Percentiles rank a stretch among this genome's conserved stretches.
phyloP scores from a whole-genome alignment of 805 yeast species.

The Metschnikowia lunata region DNA sequence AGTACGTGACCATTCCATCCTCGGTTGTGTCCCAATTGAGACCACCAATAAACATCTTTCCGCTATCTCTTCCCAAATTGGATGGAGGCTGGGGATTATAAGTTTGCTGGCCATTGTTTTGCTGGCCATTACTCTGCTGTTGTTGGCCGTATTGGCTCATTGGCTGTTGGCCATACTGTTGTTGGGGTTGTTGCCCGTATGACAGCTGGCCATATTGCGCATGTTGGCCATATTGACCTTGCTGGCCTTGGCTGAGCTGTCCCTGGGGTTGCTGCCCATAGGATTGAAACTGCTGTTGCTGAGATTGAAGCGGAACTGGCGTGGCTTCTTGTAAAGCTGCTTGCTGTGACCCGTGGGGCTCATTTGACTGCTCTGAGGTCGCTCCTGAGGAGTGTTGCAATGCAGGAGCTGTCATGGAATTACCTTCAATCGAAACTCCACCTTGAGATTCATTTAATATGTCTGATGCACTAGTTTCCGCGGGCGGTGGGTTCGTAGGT shows the following conservation, averaged over 20 bases:
- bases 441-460: no score
- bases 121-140: constrained; percentile 13
- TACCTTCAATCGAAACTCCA: no score
- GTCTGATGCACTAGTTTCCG: no score
- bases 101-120: constrained; percentile 11
- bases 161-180: constrained; percentile 1
- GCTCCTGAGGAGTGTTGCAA: no score
- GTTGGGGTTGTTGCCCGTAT: constrained; percentile 3
- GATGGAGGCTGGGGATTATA: constrained; percentile 20
- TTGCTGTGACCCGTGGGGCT: neutral
- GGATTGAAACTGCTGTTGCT: constrained; percentile 1
- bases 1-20: constrained; percentile 75
- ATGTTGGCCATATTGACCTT: constrained; percentile 3
- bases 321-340: neutral
- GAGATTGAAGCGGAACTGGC: neutral
- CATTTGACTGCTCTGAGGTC: neutral
- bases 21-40: constrained; percentile 97
- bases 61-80: constrained; percentile 53
- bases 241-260: neutral
- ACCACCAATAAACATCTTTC: constrained; percentile 95
- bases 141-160: constrained; percentile 3
- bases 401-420: no score
- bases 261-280: neutral
- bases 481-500: neutral
- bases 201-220: neutral